phyloP scores from a whole-genome alignment of 2,329 filamentous ascomycete genomes.

The Apiospora aurea region DNA sequence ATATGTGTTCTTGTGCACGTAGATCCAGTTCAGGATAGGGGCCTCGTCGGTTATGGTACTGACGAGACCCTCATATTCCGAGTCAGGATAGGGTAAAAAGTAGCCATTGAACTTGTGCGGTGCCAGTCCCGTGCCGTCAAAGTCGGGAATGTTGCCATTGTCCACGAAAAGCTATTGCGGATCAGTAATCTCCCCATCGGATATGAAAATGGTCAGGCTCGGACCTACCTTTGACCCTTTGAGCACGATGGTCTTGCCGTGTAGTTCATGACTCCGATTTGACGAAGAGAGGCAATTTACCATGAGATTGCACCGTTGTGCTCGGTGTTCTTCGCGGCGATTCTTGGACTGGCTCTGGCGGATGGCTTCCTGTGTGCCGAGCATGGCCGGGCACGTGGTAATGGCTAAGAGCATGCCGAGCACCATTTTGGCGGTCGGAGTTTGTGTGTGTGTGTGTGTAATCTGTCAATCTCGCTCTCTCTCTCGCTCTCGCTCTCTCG shows the following conservation, averaged over 20 bases:
- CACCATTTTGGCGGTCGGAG: constrained; percentile 22
- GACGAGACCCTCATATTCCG: constrained; percentile 53
- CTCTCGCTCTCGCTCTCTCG: too few relatives aligned
- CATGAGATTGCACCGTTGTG: constrained; percentile 55
- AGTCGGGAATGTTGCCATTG: constrained; percentile 23
- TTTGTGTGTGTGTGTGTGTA: not conserved
- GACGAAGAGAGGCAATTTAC: constrained; percentile 54
- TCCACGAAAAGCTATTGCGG: constrained; percentile 24
- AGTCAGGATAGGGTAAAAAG: constrained; percentile 63
- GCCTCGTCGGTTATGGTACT: constrained; percentile 56
- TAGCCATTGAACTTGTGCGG: constrained; percentile 56
- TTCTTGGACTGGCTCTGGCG: constrained; percentile 57
- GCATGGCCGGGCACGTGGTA: constrained; percentile 43
- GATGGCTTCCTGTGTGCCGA: constrained; percentile 57
- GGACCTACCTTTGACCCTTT: constrained; percentile 49
- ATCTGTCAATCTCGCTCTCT: not conserved
- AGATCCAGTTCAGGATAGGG: constrained; percentile 60
- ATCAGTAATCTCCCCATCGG: not conserved
- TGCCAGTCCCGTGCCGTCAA: constrained; percentile 17
- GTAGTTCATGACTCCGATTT: constrained; percentile 50
- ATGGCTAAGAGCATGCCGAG: constrained; percentile 22
- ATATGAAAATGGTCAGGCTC: not conserved
- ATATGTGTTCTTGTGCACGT: constrained; percentile 52
- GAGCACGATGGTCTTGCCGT: constrained; percentile 53
- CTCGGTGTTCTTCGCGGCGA: constrained; percentile 56